A percentile compares a stretch with the other conserved stretches of the same genome.
phyloP scores from a whole-genome alignment of 371 early-diverging fungal species.

The Syncephalis fuscata region DNA sequence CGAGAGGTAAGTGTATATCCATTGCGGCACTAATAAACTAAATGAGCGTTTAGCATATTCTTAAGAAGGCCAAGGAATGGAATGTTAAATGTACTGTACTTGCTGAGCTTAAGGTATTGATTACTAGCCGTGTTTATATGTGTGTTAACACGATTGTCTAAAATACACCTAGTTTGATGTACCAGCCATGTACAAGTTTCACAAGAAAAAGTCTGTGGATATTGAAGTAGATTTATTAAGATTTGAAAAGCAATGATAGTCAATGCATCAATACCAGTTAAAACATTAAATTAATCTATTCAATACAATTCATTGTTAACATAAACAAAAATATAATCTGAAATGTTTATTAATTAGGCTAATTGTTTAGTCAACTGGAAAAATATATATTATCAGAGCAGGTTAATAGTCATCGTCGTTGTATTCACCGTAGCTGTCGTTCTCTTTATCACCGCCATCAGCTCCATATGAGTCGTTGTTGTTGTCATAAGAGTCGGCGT shows the following conservation, averaged over 20 bases:
- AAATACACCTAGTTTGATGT: conserved; percentile 39
- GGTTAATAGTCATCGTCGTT: too few relatives aligned
- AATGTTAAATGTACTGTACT: conserved; percentile 54
- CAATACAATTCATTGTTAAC: too few relatives aligned
- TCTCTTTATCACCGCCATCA: too few relatives aligned
- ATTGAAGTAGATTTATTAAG: conserved; percentile 63
- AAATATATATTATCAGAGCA: too few relatives aligned
- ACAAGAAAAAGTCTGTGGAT: conserved; percentile 59
- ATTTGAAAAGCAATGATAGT: conserved; percentile 18
- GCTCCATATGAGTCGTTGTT: too few relatives aligned
- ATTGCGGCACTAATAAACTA: background rate
- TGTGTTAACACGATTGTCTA: background rate
- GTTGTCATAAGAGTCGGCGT: too few relatives aligned
- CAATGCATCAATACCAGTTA: too few relatives aligned
- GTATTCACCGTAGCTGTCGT: too few relatives aligned
- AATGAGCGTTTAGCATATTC: conserved; percentile 23
- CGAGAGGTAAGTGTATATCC: conserved; percentile 28
- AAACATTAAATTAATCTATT: too few relatives aligned
- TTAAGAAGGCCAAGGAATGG: conserved; percentile 59
- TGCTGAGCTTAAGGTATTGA: conserved; percentile 50
- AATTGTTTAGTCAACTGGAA: too few relatives aligned
- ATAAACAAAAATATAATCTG: too few relatives aligned
- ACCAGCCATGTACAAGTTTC: conserved; percentile 75
- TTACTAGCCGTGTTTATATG: background rate
- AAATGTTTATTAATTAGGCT: too few relatives aligned